phyloP scores from a whole-genome alignment of 495 filamentous ascomycete genomes.

The Trichoderma virens region DNA sequence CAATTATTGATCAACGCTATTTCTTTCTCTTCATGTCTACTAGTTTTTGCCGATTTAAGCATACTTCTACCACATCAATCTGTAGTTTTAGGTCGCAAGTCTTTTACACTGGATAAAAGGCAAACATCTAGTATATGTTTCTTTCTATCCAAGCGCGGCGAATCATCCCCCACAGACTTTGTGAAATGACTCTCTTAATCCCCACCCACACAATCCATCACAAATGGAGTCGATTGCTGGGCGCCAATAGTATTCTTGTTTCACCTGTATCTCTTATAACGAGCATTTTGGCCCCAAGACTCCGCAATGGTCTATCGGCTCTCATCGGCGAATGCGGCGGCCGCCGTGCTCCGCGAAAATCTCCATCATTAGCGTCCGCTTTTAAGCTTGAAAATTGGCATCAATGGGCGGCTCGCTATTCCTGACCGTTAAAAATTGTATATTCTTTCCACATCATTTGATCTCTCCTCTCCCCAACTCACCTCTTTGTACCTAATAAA shows the following conservation, averaged over 20 bases:
- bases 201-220: too few species aligned
- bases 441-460: not conserved
- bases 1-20: too few species aligned
- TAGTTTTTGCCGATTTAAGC: too few species aligned
- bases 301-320: not conserved
- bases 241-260: not conserved
- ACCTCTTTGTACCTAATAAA: not conserved
- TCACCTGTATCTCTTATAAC: not conserved
- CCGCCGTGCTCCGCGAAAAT: conserved; percentile 6
- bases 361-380: not conserved
- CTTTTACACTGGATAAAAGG: too few species aligned
- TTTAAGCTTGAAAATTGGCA: conserved; percentile 5
- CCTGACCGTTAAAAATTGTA: not conserved
- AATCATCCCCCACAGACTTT: too few species aligned
- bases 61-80: too few species aligned
- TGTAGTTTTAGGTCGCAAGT: too few species aligned
- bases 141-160: too few species aligned
- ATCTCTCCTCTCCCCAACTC: not conserved
- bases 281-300: not conserved
- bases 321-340: not conserved
- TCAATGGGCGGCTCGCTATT: not conserved
- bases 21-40: too few species aligned
- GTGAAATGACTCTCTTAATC: too few species aligned
- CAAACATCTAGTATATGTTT: too few species aligned
- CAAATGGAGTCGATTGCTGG: not conserved